Evolutionary conservation across 768 basidiomycete genomes (phyloP).

Genomic region (Tylopilus sp.): DNA sequence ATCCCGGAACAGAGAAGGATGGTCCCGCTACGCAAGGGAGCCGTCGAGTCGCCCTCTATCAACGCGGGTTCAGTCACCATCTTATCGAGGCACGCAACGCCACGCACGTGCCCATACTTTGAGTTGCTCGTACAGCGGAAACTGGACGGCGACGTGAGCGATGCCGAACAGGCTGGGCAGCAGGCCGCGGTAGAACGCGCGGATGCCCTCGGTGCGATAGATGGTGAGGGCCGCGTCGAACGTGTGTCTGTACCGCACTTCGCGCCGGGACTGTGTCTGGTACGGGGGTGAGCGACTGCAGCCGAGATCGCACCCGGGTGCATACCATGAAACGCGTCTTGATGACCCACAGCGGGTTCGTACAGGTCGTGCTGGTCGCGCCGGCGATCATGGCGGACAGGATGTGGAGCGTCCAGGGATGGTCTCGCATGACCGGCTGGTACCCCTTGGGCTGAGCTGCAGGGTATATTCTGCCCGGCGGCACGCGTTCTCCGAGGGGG

Average conservation of each 20-base stretch:
- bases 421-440: conserved; percentile 75
- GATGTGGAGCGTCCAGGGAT: conserved; percentile 86
- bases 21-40: conserved; percentile 35
- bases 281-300: conserved; percentile 7
- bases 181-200: conserved; percentile 93
- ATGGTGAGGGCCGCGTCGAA: conserved; percentile 87
- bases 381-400: conserved; percentile 96
- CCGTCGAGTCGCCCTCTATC: conserved; percentile 30
- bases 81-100: conserved; percentile 4
- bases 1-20: conserved; percentile 90
- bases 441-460: conserved; percentile 85
- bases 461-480: conserved; percentile 59
- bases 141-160: conserved; percentile 93
- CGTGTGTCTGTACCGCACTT: conserved; percentile 83
- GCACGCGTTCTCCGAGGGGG: conserved; percentile 41
- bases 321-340: conserved; percentile 98
- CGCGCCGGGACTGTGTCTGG: conserved; percentile 80
- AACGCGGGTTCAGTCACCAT: background rate
- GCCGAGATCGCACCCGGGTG: background rate
- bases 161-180: conserved; percentile 93
- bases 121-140: conserved; percentile 92
- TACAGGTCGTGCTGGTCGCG: conserved; percentile 87
- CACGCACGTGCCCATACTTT: conserved; percentile 83
- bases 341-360: conserved; percentile 98
- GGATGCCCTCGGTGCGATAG: conserved; percentile 80